Percentiles rank a stretch among this genome's conserved stretches.
These are phyloP conservation scores for Claviceps purpurea DNA, from an alignment of 2,329 filamentous ascomycete species.

Conservation along the genomic window DNA sequence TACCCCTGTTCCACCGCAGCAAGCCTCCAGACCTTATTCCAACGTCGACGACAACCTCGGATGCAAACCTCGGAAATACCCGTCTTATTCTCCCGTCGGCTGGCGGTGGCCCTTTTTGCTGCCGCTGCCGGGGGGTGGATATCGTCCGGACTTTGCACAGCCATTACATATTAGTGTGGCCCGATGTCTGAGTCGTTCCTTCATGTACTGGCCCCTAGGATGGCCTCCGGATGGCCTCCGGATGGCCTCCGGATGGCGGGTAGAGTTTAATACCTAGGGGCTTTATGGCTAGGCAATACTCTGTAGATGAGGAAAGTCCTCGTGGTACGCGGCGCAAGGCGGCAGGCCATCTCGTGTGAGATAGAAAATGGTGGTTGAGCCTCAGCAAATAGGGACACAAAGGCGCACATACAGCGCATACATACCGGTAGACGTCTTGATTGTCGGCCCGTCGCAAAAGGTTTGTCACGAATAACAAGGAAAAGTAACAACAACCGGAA, in stretches of 20 bases:
- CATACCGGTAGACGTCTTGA: too few relatives aligned
- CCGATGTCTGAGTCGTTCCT: neutral
- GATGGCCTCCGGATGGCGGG: too few relatives aligned
- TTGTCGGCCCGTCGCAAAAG: too few relatives aligned
- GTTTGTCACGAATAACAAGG: neutral
- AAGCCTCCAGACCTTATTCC: constrained; percentile 1
- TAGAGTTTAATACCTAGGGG: too few relatives aligned
- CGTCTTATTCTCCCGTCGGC: neutral
- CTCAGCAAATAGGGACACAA: too few relatives aligned
- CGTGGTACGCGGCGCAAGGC: neutral
- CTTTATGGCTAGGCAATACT: too few relatives aligned
- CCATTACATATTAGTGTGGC: neutral
- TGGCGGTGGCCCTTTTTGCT: neutral
- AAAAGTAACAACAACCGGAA: neutral
- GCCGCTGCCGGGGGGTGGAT: neutral
- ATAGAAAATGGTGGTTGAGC: neutral
- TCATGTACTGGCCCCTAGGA: neutral
- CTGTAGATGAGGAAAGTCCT: neutral
- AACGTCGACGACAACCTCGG: neutral
- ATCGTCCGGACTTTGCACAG: neutral
- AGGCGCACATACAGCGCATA: too few relatives aligned
- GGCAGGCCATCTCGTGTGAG: neutral
- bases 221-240: too few relatives aligned
- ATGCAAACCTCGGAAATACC: constrained; percentile 3
- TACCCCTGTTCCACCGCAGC: neutral